A percentile compares a stretch with the other conserved stretches of the same genome.
These are phyloP conservation scores for Cylindrodendrum hubeiense DNA, from an alignment of 2,329 filamentous ascomycete genomes.

Conservation along the genomic window DNA sequence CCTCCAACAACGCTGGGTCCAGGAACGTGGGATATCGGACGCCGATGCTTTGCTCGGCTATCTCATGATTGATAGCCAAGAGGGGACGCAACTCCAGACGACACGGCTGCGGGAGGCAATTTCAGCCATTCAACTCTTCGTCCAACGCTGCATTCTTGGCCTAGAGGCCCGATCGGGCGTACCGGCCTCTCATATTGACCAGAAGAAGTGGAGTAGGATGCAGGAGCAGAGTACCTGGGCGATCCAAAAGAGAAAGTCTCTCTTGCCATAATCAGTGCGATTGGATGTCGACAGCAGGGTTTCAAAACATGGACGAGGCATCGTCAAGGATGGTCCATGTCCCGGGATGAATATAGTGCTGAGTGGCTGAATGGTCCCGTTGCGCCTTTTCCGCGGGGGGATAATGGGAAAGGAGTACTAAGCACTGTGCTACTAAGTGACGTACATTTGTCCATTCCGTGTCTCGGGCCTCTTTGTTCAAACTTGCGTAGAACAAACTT, in stretches of 20 bases:
- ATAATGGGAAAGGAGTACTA: too few species aligned
- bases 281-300: too few species aligned
- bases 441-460: too few species aligned
- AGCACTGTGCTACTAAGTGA: too few species aligned
- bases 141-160: not conserved
- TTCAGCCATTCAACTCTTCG: conserved; percentile 4
- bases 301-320: too few species aligned
- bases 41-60: not conserved
- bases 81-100: not conserved
- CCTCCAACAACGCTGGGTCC: too few species aligned
- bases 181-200: too few species aligned
- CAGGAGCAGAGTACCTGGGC: too few species aligned
- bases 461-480: too few species aligned
- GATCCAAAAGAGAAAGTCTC: not conserved
- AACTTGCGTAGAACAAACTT: too few species aligned
- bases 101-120: not conserved
- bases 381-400: not conserved
- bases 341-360: not conserved
- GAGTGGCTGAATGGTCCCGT: not conserved
- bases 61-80: not conserved
- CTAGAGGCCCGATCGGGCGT: not conserved
- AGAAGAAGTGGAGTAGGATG: not conserved
- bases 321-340: not conserved
- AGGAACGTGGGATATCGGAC: not conserved
- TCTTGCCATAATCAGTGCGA: too few species aligned